Base-by-base conservation (phyloP, 208 protist species). In the Acanthamoeba royreba region DNA sequence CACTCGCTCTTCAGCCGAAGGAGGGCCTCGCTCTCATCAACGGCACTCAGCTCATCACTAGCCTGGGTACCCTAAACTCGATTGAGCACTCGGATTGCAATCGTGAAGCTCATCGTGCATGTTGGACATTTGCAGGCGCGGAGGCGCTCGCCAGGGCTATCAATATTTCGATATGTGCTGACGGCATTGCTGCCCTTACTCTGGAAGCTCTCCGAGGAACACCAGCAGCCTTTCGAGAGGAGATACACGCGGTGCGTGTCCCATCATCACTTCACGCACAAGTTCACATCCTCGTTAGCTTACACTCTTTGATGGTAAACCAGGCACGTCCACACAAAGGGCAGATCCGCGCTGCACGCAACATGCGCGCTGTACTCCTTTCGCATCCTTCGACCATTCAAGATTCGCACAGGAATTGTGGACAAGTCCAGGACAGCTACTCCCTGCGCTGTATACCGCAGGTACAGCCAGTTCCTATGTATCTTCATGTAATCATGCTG, bases 11-110 rank as follows among this genome's bases (percentile, higher is more conserved):
- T 17, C 69, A 49, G 25, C 95, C 97, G 17, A 98, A 98, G 92
- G 97, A 98, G 77, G 97, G 98, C 42, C 95, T 98, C 33, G 97
- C 98, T 35, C 74, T 98, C 5, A 98, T 99, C 45, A 98, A 98
- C 94, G 98, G 98, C 25, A 98, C 98, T 28, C 97, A 98, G 95
- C 96, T 98, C 28, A 98, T 98, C 38, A 96, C 96, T 19, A 96
- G 96, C 42, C 58, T 98, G 31, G 96, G 93, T 33, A 86, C 86
- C n/a, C n/a, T n/a, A n/a, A n/a, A n/a, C n/a, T n/a, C n/a, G n/a
- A n/a, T n/a, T n/a, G n/a, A n/a, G n/a, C n/a, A n/a, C n/a, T n/a
- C n/a, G n/a, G n/a, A n/a, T n/a, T n/a, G n/a, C n/a, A n/a, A n/a
- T n/a, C n/a, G n/a, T n/a, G n/a, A n/a, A n/a, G n/a, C n/a, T n/a